Percentiles rank a stretch among this genome's conserved stretches.
Conservation (phyloP, 805 yeast genomes). For the Metschnikowia drakensbergensis region DNA sequence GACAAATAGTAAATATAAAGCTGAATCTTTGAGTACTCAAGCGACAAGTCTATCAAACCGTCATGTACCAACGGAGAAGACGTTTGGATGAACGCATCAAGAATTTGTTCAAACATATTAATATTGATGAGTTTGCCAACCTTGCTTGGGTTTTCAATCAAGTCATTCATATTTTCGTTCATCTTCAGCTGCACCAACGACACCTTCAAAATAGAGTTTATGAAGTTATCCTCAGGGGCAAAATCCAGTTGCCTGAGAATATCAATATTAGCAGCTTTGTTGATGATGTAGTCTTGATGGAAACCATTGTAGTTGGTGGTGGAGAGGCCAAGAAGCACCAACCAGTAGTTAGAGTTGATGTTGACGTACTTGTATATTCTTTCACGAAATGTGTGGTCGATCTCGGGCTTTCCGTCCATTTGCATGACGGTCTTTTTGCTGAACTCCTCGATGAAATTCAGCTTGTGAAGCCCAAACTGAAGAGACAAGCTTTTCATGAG, state of each 20-base stretch:
- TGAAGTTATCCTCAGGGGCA: conserved; percentile 18
- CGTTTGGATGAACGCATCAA: conserved; percentile 25
- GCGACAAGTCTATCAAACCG: conserved; percentile 28
- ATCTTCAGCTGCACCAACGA: conserved; percentile 39
- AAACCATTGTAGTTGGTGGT: conserved; percentile 22
- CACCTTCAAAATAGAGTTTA: conserved; percentile 24
- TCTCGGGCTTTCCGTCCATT: conserved; percentile 25
- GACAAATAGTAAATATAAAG: conserved; percentile 35
- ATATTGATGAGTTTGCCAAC: conserved; percentile 35
- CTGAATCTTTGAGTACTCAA: conserved; percentile 38
- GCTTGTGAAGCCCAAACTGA: conserved; percentile 42
- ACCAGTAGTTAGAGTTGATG: conserved; percentile 43
- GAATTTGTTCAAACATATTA: conserved; percentile 41
- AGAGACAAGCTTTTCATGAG: conserved; percentile 37
- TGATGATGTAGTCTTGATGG: conserved; percentile 35
- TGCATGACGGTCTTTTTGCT: conserved; percentile 29
- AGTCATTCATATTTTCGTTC: conserved; percentile 36
- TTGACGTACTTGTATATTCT: conserved; percentile 41
- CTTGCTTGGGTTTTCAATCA: conserved; percentile 23
- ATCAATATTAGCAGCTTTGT: conserved; percentile 29
- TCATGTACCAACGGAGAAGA: conserved; percentile 17
- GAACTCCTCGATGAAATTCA: conserved; percentile 40
- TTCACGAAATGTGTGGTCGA: conserved; percentile 35
- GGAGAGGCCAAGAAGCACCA: conserved; percentile 37
- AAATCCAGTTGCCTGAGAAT: conserved; percentile 16